Percentiles rank a stretch among this genome's conserved stretches.
phyloP scores from a whole-genome alignment of 805 yeast genomes.

The Candida hungchunana region DNA sequence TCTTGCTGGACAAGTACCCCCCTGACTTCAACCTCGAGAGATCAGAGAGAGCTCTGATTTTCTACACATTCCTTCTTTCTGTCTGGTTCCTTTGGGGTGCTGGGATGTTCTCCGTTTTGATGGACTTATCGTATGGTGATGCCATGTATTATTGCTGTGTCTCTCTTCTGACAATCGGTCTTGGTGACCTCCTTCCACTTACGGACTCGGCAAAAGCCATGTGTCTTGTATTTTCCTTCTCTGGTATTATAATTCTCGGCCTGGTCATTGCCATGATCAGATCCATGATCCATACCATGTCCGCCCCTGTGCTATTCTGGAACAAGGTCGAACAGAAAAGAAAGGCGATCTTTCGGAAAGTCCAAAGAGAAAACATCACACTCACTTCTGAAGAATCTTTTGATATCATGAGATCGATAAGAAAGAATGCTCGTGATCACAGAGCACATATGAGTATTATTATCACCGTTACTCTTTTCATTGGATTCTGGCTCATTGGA shows the following conservation, averaged over 20 bases:
- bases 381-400: constrained; percentile 47
- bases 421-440: constrained; percentile 34
- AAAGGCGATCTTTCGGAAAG: constrained; percentile 26
- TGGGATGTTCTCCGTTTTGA: constrained; percentile 45
- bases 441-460: constrained; percentile 36
- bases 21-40: constrained; percentile 63
- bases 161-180: constrained; percentile 73
- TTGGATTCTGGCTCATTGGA: constrained; percentile 68
- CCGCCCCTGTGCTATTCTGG: constrained; percentile 62
- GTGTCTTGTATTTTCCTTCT: constrained; percentile 56
- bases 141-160: constrained; percentile 70
- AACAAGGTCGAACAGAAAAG: constrained; percentile 56
- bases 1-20: constrained; percentile 53
- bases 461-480: constrained; percentile 40
- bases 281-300: constrained; percentile 55
- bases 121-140: constrained; percentile 50
- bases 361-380: constrained; percentile 12
- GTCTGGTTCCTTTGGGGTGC: constrained; percentile 74
- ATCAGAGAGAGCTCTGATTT: constrained; percentile 70
- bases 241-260: constrained; percentile 73
- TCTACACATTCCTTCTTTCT: constrained; percentile 60
- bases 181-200: constrained; percentile 66
- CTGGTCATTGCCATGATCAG: constrained; percentile 68
- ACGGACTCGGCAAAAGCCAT: constrained; percentile 52
- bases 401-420: constrained; percentile 49